phyloP scores from a whole-genome alignment of 1,284 basidiomycete species.

The Ceratobasidium sp. region DNA sequence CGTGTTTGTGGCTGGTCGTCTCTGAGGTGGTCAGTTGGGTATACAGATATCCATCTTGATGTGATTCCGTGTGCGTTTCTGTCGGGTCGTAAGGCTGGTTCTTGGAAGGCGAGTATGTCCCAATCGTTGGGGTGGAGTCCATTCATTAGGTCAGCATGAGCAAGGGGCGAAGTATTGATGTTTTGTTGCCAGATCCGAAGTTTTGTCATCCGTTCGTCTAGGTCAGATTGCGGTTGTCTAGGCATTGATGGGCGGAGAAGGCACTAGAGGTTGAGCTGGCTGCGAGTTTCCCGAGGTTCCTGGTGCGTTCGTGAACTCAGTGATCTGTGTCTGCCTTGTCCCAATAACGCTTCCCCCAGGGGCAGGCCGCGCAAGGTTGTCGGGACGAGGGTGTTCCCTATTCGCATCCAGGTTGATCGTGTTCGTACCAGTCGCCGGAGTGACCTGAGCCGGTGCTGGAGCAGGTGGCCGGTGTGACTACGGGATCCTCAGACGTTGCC shows the following conservation, averaged over 20 bases:
- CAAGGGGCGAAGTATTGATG: neutral
- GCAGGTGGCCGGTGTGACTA: too few relatives aligned
- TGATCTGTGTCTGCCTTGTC: neutral
- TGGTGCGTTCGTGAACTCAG: neutral
- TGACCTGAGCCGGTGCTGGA: too few relatives aligned
- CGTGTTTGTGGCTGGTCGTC: neutral
- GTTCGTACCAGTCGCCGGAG: too few relatives aligned
- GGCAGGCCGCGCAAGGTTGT: neutral
- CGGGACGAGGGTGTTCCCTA: neutral
- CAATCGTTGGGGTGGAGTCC: neutral
- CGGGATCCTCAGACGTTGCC: neutral
- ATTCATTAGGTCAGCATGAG: conserved; percentile 8
- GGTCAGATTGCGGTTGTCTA: neutral
- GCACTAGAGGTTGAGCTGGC: neutral
- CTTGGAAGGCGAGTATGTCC: conserved; percentile 32
- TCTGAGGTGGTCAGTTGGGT: neutral
- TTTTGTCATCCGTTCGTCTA: neutral
- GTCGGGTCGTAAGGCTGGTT: neutral
- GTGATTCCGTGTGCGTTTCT: conserved; percentile 1
- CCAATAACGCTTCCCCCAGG: neutral
- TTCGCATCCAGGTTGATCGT: too few relatives aligned
- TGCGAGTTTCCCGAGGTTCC: too few relatives aligned
- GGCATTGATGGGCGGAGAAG: neutral
- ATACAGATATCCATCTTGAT: conserved; percentile 1
- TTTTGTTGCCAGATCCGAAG: conserved; percentile 26